Percentiles rank a stretch among this genome's conserved stretches.
These are phyloP conservation scores for Amanita jacksonii DNA, from an alignment of 768 basidiomycete species.

Conservation along the genomic window DNA sequence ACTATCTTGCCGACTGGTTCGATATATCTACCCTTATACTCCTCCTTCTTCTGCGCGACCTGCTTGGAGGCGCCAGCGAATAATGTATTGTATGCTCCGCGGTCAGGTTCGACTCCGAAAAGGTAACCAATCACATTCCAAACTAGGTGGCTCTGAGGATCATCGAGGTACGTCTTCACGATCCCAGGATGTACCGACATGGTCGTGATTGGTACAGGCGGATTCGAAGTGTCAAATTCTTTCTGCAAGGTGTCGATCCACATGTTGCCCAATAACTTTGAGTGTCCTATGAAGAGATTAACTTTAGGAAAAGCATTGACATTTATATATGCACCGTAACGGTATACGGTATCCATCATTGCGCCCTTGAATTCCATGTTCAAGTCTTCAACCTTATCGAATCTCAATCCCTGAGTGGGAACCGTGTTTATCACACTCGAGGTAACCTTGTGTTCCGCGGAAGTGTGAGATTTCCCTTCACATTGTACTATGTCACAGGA, in stretches of 20 bases:
- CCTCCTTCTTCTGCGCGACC: constrained; percentile 21
- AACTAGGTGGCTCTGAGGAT: constrained; percentile 8
- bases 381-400: constrained; percentile 24
- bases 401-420: constrained; percentile 14
- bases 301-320: neutral
- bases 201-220: constrained; percentile 22
- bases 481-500: constrained; percentile 2
- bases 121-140: constrained; percentile 8
- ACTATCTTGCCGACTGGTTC: constrained; percentile 16
- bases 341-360: constrained; percentile 12
- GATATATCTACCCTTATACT: constrained; percentile 29
- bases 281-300: constrained; percentile 24
- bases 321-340: constrained; percentile 22
- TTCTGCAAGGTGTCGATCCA: constrained; percentile 43
- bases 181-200: constrained; percentile 34
- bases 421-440: constrained; percentile 20
- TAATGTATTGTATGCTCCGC: constrained; percentile 26
- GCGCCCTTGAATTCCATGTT: constrained; percentile 24
- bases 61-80: constrained; percentile 30
- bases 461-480: neutral
- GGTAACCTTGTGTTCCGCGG: constrained; percentile 18
- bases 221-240: constrained; percentile 26
- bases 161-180: constrained; percentile 21
- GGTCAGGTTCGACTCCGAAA: constrained; percentile 14
- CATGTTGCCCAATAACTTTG: constrained; percentile 44